phyloP scores from a whole-genome alignment of 768 basidiomycete genomes.

The Termitomyces sp. region DNA sequence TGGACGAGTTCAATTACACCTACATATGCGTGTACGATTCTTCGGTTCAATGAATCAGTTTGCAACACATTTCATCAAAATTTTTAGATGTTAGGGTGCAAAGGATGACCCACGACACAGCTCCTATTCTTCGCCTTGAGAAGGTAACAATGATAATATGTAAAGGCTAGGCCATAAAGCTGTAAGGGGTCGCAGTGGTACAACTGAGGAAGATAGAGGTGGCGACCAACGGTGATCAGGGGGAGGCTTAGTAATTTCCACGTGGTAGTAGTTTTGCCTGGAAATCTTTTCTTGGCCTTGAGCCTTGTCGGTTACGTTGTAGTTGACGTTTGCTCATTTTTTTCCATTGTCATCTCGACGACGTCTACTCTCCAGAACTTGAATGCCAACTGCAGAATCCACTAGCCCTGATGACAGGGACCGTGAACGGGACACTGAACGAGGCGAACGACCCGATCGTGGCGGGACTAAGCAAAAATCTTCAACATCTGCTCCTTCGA shows the following conservation, averaged over 20 bases:
- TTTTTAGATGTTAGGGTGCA: background rate
- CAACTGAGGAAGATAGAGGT: background rate
- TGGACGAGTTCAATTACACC: background rate
- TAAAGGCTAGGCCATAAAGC: background rate
- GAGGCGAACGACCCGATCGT: slow-evolving; percentile 16
- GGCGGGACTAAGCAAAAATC: slow-evolving; percentile 16
- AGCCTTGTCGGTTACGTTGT: slow-evolving; percentile 5
- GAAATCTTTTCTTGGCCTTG: slow-evolving; percentile 27
- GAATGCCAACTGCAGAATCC: slow-evolving; percentile 18
- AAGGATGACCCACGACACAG: too few relatives aligned
- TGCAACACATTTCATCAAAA: background rate
- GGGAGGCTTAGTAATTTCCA: slow-evolving; percentile 29
- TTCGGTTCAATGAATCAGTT: background rate
- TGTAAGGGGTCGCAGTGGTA: background rate
- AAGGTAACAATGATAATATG: background rate
- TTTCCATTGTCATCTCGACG: background rate
- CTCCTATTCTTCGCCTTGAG: background rate
- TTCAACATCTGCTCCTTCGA: slow-evolving; percentile 13
- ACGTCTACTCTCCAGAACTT: slow-evolving; percentile 1
- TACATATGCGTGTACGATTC: background rate
- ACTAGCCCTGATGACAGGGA: slow-evolving; percentile 18
- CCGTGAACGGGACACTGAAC: slow-evolving; percentile 16
- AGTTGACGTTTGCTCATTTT: background rate
- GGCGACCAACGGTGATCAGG: background rate
- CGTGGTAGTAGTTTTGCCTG: slow-evolving; percentile 34